Evolutionary conservation across 306 rosid species (phyloP).

Genomic region (Cucurbita maxima): DNA sequence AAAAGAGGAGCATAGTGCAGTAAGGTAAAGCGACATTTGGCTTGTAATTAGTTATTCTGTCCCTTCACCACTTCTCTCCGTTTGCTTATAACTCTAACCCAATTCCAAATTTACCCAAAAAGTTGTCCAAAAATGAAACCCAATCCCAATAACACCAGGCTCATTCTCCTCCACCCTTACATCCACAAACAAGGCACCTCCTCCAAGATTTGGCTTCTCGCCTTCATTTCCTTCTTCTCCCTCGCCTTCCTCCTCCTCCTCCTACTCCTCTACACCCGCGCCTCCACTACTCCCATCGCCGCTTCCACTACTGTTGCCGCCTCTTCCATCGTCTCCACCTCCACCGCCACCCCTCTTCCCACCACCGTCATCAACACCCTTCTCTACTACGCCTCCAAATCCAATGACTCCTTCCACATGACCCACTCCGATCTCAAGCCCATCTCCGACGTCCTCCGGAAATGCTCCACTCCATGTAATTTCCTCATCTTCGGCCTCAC

Average conservation of each 20-base stretch:
- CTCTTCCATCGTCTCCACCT: not conserved
- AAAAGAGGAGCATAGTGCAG: too few species aligned
- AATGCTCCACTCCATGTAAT: constrained; percentile 69
- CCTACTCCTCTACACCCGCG: constrained; percentile 58
- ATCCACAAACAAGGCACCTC: constrained; percentile 93
- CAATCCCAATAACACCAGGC: constrained; percentile 55
- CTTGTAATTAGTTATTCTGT: too few species aligned
- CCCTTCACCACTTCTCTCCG: too few species aligned
- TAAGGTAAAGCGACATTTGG: too few species aligned
- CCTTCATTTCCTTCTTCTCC: constrained; percentile 68
- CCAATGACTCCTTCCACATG: constrained; percentile 77
- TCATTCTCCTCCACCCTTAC: constrained; percentile 93
- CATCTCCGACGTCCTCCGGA: constrained; percentile 68
- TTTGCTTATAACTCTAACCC: not conserved
- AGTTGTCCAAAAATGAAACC: constrained; percentile 31
- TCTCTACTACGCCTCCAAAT: constrained; percentile 65
- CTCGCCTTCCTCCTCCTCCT: constrained; percentile 58
- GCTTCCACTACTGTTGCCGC: constrained; percentile 14
- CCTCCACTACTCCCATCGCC: constrained; percentile 10
- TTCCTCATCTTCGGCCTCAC: constrained; percentile 80
- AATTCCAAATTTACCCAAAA: not conserved
- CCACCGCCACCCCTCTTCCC: constrained; percentile 23
- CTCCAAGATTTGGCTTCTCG: constrained; percentile 65
- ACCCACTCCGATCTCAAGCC: constrained; percentile 61
- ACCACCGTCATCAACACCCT: constrained; percentile 75